A percentile compares a stretch with the other conserved stretches of the same genome.
Evolutionary conservation across 2,329 filamentous ascomycete genomes (phyloP).

Genomic region (Grosmannia clavigera): DNA sequence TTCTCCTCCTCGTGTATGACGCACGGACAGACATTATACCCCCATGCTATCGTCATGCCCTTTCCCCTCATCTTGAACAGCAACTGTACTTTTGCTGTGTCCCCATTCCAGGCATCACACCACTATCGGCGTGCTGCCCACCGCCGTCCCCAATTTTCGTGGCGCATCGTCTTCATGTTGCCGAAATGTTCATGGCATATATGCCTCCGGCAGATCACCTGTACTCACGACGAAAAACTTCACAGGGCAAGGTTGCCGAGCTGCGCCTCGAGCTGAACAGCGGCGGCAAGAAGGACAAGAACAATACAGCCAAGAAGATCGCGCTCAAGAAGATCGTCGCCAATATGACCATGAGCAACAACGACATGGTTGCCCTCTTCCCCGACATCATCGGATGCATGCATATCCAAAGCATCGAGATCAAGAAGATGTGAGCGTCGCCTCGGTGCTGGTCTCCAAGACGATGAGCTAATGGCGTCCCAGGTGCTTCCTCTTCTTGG

Average conservation of each 20-base stretch:
- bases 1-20: neutral
- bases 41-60: too few relatives aligned
- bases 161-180: constrained; percentile 3
- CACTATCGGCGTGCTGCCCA: neutral
- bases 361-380: constrained; percentile 96
- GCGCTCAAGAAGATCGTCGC: constrained; percentile 98
- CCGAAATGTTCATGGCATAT: constrained; percentile 42
- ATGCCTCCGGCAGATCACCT: constrained; percentile 26
- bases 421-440: constrained; percentile 87
- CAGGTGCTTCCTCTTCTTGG: constrained; percentile 95
- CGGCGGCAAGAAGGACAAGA: constrained; percentile 97
- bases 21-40: too few relatives aligned
- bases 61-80: too few relatives aligned
- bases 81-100: too few relatives aligned
- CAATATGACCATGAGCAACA: constrained; percentile 99
- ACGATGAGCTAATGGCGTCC: neutral
- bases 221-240: constrained; percentile 38
- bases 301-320: constrained; percentile 88
- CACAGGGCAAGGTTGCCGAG: constrained; percentile 97
- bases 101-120: neutral
- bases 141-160: neutral
- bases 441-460: neutral
- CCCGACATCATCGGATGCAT: constrained; percentile 93
- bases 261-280: constrained; percentile 85
- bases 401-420: constrained; percentile 86